phyloP scores from a whole-genome alignment of 768 basidiomycete species.

The Phanerodontia chrysosporium region DNA sequence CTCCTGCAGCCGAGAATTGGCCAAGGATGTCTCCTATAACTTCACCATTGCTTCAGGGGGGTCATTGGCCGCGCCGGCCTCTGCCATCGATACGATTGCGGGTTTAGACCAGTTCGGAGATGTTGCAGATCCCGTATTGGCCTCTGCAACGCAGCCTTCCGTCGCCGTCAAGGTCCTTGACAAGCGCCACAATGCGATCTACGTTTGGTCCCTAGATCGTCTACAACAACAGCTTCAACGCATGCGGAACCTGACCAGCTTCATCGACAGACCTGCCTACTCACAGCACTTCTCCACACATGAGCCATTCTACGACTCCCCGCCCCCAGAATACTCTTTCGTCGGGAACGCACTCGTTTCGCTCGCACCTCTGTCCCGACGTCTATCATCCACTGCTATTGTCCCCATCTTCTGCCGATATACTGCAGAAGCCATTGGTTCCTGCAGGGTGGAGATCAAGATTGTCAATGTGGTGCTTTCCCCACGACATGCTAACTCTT shows the following conservation, averaged over 20 bases:
- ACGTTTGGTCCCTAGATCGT: conserved; percentile 87
- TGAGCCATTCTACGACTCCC: conserved; percentile 88
- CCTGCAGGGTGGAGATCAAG: conserved; percentile 84
- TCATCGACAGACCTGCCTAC: conserved; percentile 89
- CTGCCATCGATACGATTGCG: conserved; percentile 80
- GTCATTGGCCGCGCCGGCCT: conserved; percentile 70
- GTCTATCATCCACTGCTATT: conserved; percentile 66
- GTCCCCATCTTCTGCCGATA: conserved; percentile 92
- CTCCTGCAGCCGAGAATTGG: conserved; percentile 68
- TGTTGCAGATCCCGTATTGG: conserved; percentile 77
- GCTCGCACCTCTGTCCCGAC: conserved; percentile 74
- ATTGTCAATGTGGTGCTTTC: conserved; percentile 67
- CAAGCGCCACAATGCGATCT: conserved; percentile 79
- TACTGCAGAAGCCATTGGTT: conserved; percentile 93
- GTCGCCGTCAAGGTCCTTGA: conserved; percentile 91
- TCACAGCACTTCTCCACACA: conserved; percentile 92
- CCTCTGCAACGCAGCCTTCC: conserved; percentile 71
- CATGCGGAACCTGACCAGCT: conserved; percentile 90
- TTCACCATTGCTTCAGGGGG: conserved; percentile 87
- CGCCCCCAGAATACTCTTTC: conserved; percentile 87
- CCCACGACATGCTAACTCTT: conserved; percentile 55
- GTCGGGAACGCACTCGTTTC: conserved; percentile 85
- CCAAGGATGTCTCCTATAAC: conserved; percentile 87
- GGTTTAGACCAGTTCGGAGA: conserved; percentile 92
- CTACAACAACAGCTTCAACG: conserved; percentile 85